Conservation (phyloP, 106 monocot species). For the Allium fistulosum region DNA sequence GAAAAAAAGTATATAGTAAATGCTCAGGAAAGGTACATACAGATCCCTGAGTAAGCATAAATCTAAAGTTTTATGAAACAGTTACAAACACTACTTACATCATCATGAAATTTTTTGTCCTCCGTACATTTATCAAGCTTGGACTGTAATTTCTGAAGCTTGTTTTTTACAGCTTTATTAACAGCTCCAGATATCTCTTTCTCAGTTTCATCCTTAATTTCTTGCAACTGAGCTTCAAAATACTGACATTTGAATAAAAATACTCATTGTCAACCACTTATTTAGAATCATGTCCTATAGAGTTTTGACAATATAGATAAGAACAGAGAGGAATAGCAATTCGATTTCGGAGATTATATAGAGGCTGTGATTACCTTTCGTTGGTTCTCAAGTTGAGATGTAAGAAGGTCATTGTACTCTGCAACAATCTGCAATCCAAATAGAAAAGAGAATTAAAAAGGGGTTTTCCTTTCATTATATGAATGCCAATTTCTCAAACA, state of each 20-base stretch:
- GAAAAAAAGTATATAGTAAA: background rate
- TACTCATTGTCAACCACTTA: no score
- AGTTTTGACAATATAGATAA: no score
- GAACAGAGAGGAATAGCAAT: no score
- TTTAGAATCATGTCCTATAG: no score
- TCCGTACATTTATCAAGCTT: constrained; percentile 52
- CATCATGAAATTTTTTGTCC: constrained; percentile 78
- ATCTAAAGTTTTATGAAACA: background rate
- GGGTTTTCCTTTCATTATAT: no score
- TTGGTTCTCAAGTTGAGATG: constrained; percentile 82
- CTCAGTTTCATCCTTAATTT: constrained; percentile 66
- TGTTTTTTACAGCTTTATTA: constrained; percentile 46
- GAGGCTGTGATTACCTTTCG: constrained; percentile 52
- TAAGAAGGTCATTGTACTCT: constrained; percentile 87
- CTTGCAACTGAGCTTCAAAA: constrained; percentile 65
- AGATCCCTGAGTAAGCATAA: background rate
- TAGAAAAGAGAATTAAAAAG: background rate
- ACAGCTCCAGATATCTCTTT: constrained; percentile 53
- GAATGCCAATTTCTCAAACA: background rate
- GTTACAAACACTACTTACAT: constrained; percentile 30
- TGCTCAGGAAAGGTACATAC: background rate
- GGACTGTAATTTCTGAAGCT: constrained; percentile 57
- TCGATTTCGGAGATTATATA: no score
- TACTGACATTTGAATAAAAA: constrained; percentile 33
- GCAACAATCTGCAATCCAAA: constrained; percentile 46